Base-by-base conservation (phyloP, 176 grass and related monocot genomes). In the Hordeum marinum region DNA sequence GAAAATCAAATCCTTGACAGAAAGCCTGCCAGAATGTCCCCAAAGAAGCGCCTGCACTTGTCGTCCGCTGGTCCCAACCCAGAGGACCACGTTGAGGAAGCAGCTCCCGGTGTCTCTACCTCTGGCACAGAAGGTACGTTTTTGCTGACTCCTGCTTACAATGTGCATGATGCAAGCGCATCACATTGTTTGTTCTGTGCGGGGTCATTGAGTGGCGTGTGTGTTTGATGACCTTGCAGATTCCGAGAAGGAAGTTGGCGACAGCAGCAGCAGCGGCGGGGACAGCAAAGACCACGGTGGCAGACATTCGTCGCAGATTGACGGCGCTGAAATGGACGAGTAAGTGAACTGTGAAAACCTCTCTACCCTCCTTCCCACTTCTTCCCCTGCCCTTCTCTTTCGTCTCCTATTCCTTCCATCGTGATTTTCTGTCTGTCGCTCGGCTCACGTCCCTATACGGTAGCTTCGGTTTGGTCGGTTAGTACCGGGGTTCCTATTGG, bases 21-120 rank as follows among this genome's bases (percentile, higher is more conserved):
- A 40, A 40, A 8, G 6, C 37, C 23, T 65, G 35, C 75, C 67
- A 75, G 78, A 90, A 94, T 94, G 92, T 74, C 92, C 52, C 86
- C 86, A 59, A 88, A 94, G 66, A 93, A 90, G 88, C 92, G 83
- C 32, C 83, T 86, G 68, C 83, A 64, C 63, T 54, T 75, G 60
- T 41, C 75, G 27, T 3, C 13, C 45, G 45, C 45, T 48, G 45
- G 12, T 48, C 35, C 88, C 39, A 62, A 63, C 24, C 40, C 0
- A 11, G 5, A 18, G 11, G 88, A 79, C 58, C 9, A 79, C 43
- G 81, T 87, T 20, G 81, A 77, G 36, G 69, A 40, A 45, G 4
- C 68, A 6, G 39, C 17, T 48, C 45, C 45, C 0, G 64, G 15
- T 48, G 45, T 48, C 45, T 48, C 45, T 48, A 70, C 64, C 23